phyloP scores from a whole-genome alignment of 495 filamentous ascomycete genomes.

The Elasticomyces elasticus region DNA sequence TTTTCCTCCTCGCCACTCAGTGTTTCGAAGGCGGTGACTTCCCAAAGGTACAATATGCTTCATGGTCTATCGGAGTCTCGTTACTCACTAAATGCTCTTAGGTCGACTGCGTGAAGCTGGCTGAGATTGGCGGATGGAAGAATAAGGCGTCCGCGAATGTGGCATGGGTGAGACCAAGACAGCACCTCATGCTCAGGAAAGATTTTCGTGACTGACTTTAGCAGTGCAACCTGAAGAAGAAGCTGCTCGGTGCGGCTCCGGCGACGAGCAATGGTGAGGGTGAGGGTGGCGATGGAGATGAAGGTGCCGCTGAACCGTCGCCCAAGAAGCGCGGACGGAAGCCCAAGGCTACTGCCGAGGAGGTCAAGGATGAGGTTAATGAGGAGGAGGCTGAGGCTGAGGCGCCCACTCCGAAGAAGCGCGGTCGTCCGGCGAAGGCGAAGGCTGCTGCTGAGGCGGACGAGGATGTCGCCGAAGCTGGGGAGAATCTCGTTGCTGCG shows the following conservation, averaged over 20 bases:
- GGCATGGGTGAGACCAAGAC: constrained; percentile 23
- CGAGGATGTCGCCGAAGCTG: neutral
- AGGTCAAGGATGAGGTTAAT: neutral
- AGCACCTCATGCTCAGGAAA: neutral
- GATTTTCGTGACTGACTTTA: too few relatives aligned
- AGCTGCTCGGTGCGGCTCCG: neutral
- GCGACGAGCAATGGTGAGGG: neutral
- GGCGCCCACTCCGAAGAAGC: neutral
- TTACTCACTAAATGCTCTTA: constrained; percentile 11
- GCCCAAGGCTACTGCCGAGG: neutral
- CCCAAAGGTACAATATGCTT: constrained; percentile 14
- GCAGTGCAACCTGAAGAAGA: neutral
- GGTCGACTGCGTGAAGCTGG: constrained; percentile 36
- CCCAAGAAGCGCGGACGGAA: constrained; percentile 1
- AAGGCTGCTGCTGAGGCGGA: neutral
- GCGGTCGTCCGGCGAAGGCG: neutral
- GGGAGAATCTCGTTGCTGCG: neutral
- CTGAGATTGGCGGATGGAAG: constrained; percentile 30
- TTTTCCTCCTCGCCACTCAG: constrained; percentile 17
- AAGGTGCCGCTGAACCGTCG: neutral
- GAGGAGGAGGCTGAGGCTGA: neutral
- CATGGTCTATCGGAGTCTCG: neutral
- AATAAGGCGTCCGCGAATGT: constrained; percentile 30
- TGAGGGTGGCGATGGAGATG: neutral
- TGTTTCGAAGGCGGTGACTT: constrained; percentile 12